Evolutionary conservation across 2,329 filamentous ascomycete species (phyloP).

Genomic region (Fusarium sterilihyphosum): DNA sequence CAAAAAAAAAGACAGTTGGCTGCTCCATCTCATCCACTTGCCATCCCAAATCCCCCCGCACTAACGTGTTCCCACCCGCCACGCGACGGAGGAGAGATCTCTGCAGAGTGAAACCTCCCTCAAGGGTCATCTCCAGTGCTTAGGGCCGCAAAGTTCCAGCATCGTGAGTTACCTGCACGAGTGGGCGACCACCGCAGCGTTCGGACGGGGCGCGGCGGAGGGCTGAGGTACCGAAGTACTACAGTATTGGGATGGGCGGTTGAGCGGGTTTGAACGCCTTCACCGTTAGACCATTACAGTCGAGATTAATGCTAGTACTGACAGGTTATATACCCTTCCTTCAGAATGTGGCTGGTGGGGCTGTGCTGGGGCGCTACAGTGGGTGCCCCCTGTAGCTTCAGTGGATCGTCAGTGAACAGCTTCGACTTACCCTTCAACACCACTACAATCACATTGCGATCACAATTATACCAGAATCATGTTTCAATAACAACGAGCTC

Average conservation of each 20-base stretch:
- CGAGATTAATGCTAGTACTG: slow-evolving; percentile 36
- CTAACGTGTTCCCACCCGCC: slow-evolving; percentile 75
- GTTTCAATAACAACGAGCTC: not conserved
- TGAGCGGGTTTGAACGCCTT: slow-evolving; percentile 65
- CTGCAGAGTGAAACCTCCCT: slow-evolving; percentile 80
- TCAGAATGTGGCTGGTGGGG: accelerated
- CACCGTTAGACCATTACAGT: slow-evolving; percentile 73
- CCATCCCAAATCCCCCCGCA: slow-evolving; percentile 66
- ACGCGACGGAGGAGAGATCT: slow-evolving; percentile 75
- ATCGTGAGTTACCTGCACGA: slow-evolving; percentile 75
- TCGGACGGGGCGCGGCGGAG: slow-evolving; percentile 72
- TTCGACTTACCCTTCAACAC: not conserved
- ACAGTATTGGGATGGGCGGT: slow-evolving; percentile 60
- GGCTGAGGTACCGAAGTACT: slow-evolving; percentile 53
- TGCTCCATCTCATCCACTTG: slow-evolving; percentile 62
- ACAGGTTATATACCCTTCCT: slow-evolving; percentile 35
- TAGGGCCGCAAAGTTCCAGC: slow-evolving; percentile 64
- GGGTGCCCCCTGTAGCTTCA: not conserved
- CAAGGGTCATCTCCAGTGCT: slow-evolving; percentile 76
- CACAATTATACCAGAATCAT: not conserved
- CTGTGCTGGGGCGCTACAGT: not conserved
- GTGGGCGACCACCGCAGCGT: slow-evolving; percentile 72
- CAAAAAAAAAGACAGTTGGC: slow-evolving; percentile 58
- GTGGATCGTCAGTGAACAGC: not conserved
- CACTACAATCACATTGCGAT: not conserved